phyloP scores from a whole-genome alignment of 2,329 filamentous ascomycete genomes.

The Pseudomassariella vexata region DNA sequence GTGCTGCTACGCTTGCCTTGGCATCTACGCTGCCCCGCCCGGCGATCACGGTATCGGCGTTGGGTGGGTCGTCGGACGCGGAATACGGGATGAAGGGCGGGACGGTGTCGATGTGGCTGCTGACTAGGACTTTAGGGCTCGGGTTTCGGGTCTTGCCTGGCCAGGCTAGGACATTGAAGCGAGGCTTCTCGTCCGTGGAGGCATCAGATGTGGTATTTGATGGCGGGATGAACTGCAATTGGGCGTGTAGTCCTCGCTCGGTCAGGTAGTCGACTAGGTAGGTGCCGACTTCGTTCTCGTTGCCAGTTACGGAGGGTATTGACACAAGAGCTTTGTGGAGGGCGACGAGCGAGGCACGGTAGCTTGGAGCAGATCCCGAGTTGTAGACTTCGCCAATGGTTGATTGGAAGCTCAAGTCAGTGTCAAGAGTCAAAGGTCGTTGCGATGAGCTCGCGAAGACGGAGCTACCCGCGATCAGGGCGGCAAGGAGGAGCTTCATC shows the following conservation, averaged over 20 bases:
- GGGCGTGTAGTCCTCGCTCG: slow-evolving; percentile 34
- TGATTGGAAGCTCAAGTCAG: too few species aligned
- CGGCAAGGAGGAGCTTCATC: too few species aligned
- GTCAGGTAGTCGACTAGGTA: slow-evolving; percentile 65
- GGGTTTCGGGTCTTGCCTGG: slow-evolving; percentile 38
- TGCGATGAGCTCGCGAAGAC: too few species aligned
- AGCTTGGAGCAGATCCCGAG: slow-evolving; percentile 13
- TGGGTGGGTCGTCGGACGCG: slow-evolving; percentile 35
- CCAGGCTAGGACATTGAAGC: slow-evolving; percentile 77
- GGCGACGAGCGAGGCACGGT: slow-evolving; percentile 53
- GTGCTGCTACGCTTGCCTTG: slow-evolving; percentile 65
- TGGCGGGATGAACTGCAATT: slow-evolving; percentile 35
- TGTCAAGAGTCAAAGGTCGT: too few species aligned
- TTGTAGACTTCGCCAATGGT: too few species aligned
- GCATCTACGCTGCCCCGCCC: slow-evolving; percentile 72
- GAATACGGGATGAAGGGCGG: slow-evolving; percentile 68
- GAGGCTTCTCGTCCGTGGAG: slow-evolving; percentile 19
- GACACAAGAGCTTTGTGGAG: slow-evolving; percentile 73
- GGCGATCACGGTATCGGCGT: slow-evolving; percentile 49
- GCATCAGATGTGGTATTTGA: slow-evolving; percentile 22
- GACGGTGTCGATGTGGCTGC: slow-evolving; percentile 77
- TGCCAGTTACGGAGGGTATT: slow-evolving; percentile 64
- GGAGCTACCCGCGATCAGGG: too few species aligned
- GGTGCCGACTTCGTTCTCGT: slow-evolving; percentile 62
- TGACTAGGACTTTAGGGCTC: slow-evolving; percentile 57